Base-by-base conservation (phyloP, 1,284 basidiomycete genomes). In the Stereum hirsutum region DNA sequence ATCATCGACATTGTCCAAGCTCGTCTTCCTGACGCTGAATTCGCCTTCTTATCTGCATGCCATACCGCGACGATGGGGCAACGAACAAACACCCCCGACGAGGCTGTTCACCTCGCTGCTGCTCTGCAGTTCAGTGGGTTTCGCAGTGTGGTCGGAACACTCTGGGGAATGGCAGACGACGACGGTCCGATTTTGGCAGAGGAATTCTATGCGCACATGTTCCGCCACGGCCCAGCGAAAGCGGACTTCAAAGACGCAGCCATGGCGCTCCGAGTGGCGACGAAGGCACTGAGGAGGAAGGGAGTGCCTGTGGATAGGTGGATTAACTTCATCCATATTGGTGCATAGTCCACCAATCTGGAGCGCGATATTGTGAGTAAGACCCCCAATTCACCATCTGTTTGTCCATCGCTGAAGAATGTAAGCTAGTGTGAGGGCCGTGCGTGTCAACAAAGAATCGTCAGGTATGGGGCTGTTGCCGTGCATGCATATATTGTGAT, bases 41-140 rank as follows among this genome's bases (percentile, higher is more conserved):
- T 50, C 15, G 49, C 49, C 4, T 47, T 50, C 15, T 34, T 50
- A 2, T 43, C 49, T 5, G 44, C 44, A 4, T 49, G 48, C 8
- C 48, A 50, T 19, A 39, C 35, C 2, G 48, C 48, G 5, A 40
- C 37, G 8, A n/a, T 31, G 10, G 34, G 25, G 0, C 23, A 30
- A 14, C 19, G 27, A 1, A 26, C 28, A 28, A n/a, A n/a, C n/a
- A 27, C 35, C 0, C 31, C 38, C 0, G 47, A 48, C 25, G 47
- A 47, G 8, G 31, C 31, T 5, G 10, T 40, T n/a, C 10, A 20
- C n/a, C 39, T 40, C 25, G 39, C 39, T 14, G 39, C 25, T 14
- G 39, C 19, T 3, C 10, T 40, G 26, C 24, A 40, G 21, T 28
- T 27, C 15, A 11, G 15, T 7, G 28, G 39, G 2, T 41, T 32